Evolutionary conservation across 768 basidiomycete genomes (phyloP), one percentile per base, ranked within the genome.

Genomic region (Psilocybe tampanensis): DNA sequence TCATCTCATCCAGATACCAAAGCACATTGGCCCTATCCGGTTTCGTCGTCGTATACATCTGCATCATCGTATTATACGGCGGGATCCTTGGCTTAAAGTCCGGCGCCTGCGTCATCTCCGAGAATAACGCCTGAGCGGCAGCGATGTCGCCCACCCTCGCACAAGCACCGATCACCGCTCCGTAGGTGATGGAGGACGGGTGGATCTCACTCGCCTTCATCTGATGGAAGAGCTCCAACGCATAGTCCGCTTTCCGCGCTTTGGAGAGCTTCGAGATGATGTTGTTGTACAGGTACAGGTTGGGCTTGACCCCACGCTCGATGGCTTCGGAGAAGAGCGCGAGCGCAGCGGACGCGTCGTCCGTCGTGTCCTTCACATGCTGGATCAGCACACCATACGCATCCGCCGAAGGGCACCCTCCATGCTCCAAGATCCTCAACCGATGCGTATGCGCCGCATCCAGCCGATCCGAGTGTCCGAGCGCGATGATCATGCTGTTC

Each of bases 41-140:
- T 70, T 90, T 92, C n/a, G 90, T 94, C 54, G 88, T 85, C 47
- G 90, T 88, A 74, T 94, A 95, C 64, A 96, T 79, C 70, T 99
- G 97, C 85, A 99, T 98, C 95, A 99, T 97, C 32, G 90, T 95
- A 75, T 99, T 99, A 80, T 88, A 99, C 0, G 96, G 96, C 18
- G 96, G 97, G 1, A 97, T 87, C 7, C 95, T 81, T 8, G 95
- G 89, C 73, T 81, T 89, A 80, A 94, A 98, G 63, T 88, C 89
- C 33, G 72, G 76, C 57, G 85, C 78, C 43, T 71, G 61, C 0
- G 77, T 70, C 97, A 99, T 98, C 76, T 98, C 95, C 54, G 73
- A 67, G 74, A 97, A 99, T 44, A 97, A 73, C 8, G 78, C 75
- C 70, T 92, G 92, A 5, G 97, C 97, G 0, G 90, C 86, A 3